Percentiles rank a stretch among this genome's conserved stretches.
phyloP scores from a whole-genome alignment of 1,284 basidiomycete genomes.

The Cutaneotrichosporon sp. region DNA sequence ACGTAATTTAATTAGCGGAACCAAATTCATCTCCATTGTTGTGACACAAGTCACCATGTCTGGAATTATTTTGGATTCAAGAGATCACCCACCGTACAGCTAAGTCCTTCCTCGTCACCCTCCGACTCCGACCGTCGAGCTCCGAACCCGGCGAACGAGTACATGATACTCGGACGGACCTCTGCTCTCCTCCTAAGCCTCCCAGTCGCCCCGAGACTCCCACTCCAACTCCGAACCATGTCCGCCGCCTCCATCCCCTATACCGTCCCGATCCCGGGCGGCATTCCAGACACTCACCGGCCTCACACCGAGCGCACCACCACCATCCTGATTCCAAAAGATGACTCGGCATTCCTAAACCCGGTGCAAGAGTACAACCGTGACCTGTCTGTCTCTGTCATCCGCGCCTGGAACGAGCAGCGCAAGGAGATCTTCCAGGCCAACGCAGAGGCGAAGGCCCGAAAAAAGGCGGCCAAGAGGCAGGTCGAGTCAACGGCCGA shows the following conservation, averaged over 20 bases:
- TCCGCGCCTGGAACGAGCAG: constrained; percentile 63
- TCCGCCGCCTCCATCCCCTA: constrained; percentile 23
- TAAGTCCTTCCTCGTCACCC: neutral
- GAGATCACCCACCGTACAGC: too few species aligned
- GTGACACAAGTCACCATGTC: too few species aligned
- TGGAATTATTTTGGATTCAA: too few species aligned
- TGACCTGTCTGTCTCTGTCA: constrained; percentile 84
- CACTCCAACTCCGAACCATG: constrained; percentile 14
- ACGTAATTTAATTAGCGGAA: constrained; percentile 1
- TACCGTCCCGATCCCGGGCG: constrained; percentile 34
- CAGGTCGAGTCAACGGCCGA: constrained; percentile 12
- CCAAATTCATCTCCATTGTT: neutral
- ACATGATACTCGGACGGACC: neutral
- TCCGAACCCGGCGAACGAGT: too few species aligned
- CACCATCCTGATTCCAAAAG: constrained; percentile 69
- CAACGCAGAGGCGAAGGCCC: too few species aligned
- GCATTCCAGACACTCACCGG: constrained; percentile 66
- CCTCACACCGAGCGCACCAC: constrained; percentile 81
- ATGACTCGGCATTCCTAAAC: constrained; percentile 85
- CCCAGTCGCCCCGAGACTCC: neutral
- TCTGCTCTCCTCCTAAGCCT: neutral
- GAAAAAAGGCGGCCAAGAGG: constrained; percentile 9
- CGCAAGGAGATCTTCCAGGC: constrained; percentile 55
- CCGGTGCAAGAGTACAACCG: constrained; percentile 99
- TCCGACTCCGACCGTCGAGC: too few species aligned